These are phyloP conservation scores for Peronospora tabacina DNA, from an alignment of 352 stramenopile species.

Conservation along the genomic window DNA sequence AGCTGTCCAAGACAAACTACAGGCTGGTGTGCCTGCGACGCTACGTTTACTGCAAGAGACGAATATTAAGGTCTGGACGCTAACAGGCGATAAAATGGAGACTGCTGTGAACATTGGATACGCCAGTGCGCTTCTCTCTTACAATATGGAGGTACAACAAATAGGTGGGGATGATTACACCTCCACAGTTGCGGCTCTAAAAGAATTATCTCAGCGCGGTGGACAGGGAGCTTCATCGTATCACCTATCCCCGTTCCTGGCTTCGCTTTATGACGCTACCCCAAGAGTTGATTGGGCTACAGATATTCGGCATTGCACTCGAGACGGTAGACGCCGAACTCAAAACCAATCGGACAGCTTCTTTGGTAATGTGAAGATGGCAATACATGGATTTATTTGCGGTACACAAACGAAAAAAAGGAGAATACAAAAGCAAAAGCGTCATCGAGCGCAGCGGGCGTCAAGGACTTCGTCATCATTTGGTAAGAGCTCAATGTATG, in stretches of 20 bases:
- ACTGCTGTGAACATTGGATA: constrained; percentile 95
- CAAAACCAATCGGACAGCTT: constrained; percentile 17
- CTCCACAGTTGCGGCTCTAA: constrained; percentile 41
- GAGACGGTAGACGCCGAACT: constrained; percentile 4
- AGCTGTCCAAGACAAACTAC: constrained; percentile 91
- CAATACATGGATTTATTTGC: constrained; percentile 17
- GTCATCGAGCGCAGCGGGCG: constrained; percentile 5
- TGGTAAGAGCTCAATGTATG: constrained; percentile 20
- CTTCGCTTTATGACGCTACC: constrained; percentile 2
- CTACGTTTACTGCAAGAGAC: constrained; percentile 80
- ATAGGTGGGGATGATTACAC: constrained; percentile 51
- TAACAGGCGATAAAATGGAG: constrained; percentile 93
- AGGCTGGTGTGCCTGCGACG: constrained; percentile 84
- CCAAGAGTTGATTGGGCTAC: constrained; percentile 5
- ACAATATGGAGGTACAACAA: constrained; percentile 72
- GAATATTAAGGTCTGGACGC: constrained; percentile 92
- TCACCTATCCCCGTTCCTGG: constrained; percentile 11
- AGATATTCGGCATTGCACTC: constrained; percentile 4
- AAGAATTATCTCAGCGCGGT: constrained; percentile 36
- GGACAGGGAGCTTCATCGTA: constrained; percentile 5
- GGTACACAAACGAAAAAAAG: constrained; percentile 11
- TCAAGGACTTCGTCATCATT: constrained; percentile 16
- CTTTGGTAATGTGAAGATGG: constrained; percentile 16
- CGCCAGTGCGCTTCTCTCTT: constrained; percentile 74
- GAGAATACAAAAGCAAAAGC: constrained; percentile 19